phyloP scores from a whole-genome alignment of 1,284 basidiomycete species.

The Hemileia vastatrix region DNA sequence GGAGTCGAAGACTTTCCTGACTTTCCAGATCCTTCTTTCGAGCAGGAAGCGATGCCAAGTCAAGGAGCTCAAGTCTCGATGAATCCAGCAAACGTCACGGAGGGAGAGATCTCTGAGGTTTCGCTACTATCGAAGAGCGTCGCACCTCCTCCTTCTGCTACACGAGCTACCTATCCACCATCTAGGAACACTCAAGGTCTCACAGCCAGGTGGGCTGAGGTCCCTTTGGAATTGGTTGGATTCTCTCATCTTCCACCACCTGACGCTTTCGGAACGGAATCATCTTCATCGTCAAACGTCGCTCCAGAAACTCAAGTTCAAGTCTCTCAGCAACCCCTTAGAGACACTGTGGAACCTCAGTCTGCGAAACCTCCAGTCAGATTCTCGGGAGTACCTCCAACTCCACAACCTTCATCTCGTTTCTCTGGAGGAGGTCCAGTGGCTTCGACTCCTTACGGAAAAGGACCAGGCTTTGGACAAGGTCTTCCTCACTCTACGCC shows the following conservation, averaged over 20 bases:
- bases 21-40: conserved; percentile 27
- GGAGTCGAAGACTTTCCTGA: conserved; percentile 37
- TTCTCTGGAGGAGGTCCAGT: background rate
- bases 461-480: background rate
- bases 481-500: conserved; percentile 9
- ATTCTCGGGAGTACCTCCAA: background rate
- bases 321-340: too few relatives aligned
- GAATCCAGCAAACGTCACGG: background rate
- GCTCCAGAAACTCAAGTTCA: too few relatives aligned
- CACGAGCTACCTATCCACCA: background rate
- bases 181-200: background rate
- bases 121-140: background rate
- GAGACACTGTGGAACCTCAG: background rate
- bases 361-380: background rate
- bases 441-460: conserved; percentile 11
- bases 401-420: background rate
- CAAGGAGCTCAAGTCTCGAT: background rate
- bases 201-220: conserved; percentile 31
- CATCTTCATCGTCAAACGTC: too few relatives aligned
- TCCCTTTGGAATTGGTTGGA: conserved; percentile 32
- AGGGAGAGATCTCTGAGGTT: background rate
- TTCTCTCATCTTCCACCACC: conserved; percentile 34
- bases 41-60: background rate
- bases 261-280: conserved; percentile 23
- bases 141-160: background rate